These are phyloP conservation scores for Theileria sp. DNA, from an alignment of 169 alveolate genomes.

Conservation along the genomic window DNA sequence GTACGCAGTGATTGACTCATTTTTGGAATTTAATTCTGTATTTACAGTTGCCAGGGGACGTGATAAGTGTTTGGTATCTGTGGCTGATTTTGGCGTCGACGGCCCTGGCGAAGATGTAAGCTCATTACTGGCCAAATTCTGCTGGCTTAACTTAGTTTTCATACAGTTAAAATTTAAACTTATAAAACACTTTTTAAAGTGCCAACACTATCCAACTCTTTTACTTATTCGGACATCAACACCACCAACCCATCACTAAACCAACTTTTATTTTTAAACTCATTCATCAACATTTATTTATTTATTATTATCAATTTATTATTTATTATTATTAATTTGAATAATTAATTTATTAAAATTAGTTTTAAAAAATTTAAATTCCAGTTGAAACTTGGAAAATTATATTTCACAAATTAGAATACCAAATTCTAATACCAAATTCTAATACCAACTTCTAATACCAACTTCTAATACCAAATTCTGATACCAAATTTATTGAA, in stretches of 20 bases:
- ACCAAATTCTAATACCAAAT: too few species aligned
- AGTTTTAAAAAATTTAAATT: too few species aligned
- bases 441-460: too few species aligned
- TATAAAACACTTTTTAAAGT: neutral
- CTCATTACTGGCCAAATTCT: neutral
- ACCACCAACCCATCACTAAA: neutral
- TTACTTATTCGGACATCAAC: slow-evolving; percentile 6
- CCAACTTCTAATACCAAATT: too few species aligned
- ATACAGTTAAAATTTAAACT: slow-evolving; percentile 6
- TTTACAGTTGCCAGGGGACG: neutral
- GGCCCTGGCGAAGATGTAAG: neutral
- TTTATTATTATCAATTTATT: too few species aligned
- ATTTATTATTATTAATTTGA: neutral
- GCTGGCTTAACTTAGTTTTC: slow-evolving; percentile 8
- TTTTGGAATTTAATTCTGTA: slow-evolving; percentile 27
- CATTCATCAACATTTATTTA: too few species aligned
- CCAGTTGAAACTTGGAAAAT: too few species aligned
- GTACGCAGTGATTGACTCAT: slow-evolving; percentile 37
- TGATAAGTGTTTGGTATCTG: neutral
- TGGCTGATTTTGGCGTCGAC: slow-evolving; percentile 5
- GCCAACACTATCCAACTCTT: neutral
- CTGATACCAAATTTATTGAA: too few species aligned
- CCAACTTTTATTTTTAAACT: too few species aligned
- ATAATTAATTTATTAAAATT: too few species aligned
- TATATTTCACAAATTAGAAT: too few species aligned